Evolutionary conservation across 805 yeast genomes (phyloP).

Genomic region (Teunomyces panamensis): DNA sequence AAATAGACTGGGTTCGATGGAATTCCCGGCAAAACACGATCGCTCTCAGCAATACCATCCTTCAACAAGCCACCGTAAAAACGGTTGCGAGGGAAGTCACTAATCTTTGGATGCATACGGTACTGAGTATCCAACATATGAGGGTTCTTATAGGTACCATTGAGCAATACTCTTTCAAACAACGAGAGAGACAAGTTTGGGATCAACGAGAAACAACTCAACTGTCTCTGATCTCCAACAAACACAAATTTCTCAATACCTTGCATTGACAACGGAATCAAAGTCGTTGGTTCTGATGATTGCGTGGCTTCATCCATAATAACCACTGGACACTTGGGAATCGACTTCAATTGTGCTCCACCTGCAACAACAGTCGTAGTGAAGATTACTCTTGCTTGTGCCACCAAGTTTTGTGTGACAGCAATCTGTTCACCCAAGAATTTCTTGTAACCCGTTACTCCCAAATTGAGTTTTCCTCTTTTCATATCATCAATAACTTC

Average conservation of each 20-base stretch:
- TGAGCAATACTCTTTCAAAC: constrained; percentile 62
- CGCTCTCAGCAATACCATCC: constrained; percentile 58
- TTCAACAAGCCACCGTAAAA: constrained; percentile 49
- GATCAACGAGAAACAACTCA: constrained; percentile 68
- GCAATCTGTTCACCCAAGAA: constrained; percentile 42
- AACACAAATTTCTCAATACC: constrained; percentile 66
- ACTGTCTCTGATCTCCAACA: constrained; percentile 75
- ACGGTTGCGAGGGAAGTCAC: constrained; percentile 53
- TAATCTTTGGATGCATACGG: constrained; percentile 64
- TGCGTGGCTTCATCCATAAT: constrained; percentile 81
- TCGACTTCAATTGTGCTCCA: constrained; percentile 56
- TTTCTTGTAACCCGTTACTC: constrained; percentile 49
- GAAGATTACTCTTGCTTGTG: constrained; percentile 67
- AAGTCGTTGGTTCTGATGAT: constrained; percentile 68
- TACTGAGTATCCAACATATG: constrained; percentile 70
- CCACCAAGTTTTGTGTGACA: constrained; percentile 48
- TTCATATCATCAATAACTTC: constrained; percentile 44
- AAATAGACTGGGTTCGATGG: constrained; percentile 52
- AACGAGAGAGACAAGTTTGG: constrained; percentile 64
- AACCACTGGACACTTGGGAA: constrained; percentile 58
- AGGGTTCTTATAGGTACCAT: constrained; percentile 59
- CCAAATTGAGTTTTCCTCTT: constrained; percentile 16
- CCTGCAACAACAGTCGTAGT: constrained; percentile 75
- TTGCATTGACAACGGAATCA: constrained; percentile 67
- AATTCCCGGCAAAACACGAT: constrained; percentile 47